Evolutionary conservation across 768 basidiomycete genomes (phyloP), one percentile per base, ranked within the genome.

Genomic region (Hypholoma fasciculare): DNA sequence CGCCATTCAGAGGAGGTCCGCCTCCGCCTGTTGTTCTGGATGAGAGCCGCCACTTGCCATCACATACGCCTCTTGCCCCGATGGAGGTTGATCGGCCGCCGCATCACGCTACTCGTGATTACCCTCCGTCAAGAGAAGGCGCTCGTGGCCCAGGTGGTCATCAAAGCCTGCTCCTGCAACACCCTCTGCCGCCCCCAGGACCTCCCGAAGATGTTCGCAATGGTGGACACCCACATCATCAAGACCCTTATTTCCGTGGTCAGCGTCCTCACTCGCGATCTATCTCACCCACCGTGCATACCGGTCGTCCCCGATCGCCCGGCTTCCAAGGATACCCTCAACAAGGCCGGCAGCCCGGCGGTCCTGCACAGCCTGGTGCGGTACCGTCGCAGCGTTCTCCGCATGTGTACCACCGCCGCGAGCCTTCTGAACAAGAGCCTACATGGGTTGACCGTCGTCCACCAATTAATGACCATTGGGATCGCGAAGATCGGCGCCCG

Each of bases 11-110:
- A 60, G 91, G 91, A 36, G 89, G 90, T 2, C 88, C 90, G 2
- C 92, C 91, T 0, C 91, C 92, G 6, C 91, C 92, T 11, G 87
- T 93, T 40, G 80, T 90, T 52, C 72, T 93, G 8, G 90, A 92
- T 59, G 92, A 93, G 64, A 77, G 77, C 7, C 82, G 88, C n/a
- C 89, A 90, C 54, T 68, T 77, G 0, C 82, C 83, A 8, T 82
- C 84, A 3, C 89, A 90, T 60, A 83, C 88, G 0, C 87, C 82
- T 2, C 77, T 94, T 20, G 91, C 90, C 5, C 90, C 91, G 0
- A 94, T 94, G 91, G 84, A 85, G 13, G 79, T 89, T 7, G 87
- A 89, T 53, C 78, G 84, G 6, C 82, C 83, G 20, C 76, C 76
- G 58, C 73, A 78, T 57, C 83, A 81, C 40, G 63, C 55, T 57